Evolutionary conservation across 805 yeast genomes (phyloP).

Genomic region (Schizosaccharomyces cryophilus): DNA sequence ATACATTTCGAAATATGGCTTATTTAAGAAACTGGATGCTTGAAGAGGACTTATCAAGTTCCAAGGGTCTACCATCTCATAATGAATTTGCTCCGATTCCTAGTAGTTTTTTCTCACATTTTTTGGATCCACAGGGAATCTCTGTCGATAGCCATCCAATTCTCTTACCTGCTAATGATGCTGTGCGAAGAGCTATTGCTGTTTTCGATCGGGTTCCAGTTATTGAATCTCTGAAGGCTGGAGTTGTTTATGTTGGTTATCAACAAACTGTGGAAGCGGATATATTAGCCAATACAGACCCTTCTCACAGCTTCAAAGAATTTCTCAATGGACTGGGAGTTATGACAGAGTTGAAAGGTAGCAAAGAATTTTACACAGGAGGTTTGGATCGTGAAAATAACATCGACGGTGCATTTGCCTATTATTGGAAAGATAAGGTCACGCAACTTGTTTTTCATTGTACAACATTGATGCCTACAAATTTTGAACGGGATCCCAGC

Average conservation of each 20-base stretch:
- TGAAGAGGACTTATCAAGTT: not conserved
- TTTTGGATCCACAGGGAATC: conserved; percentile 21
- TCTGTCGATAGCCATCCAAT: conserved; percentile 20
- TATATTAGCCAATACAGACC: conserved; percentile 35
- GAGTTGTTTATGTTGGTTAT: conserved; percentile 49
- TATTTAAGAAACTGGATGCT: not conserved
- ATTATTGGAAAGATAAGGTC: conserved; percentile 46
- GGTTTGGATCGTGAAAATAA: conserved; percentile 53
- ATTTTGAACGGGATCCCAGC: conserved; percentile 18
- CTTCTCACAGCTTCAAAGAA: conserved; percentile 35
- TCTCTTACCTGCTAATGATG: conserved; percentile 20
- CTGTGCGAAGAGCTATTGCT: conserved; percentile 24
- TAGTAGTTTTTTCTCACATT: conserved; percentile 27
- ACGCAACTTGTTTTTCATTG: conserved; percentile 56
- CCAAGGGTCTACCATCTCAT: not conserved
- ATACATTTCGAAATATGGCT: conserved; percentile 10
- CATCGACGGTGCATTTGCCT: conserved; percentile 50
- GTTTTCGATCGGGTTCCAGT: conserved; percentile 55
- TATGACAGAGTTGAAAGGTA: conserved; percentile 30
- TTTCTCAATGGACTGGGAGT: conserved; percentile 38
- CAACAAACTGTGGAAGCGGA: conserved; percentile 39
- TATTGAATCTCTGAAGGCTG: conserved; percentile 55
- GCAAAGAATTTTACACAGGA: conserved; percentile 37
- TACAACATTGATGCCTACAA: conserved; percentile 55
- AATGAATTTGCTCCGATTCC: conserved; percentile 11